phyloP scores from a whole-genome alignment of 306 rosid species.

The Dalbergia oliveri region DNA sequence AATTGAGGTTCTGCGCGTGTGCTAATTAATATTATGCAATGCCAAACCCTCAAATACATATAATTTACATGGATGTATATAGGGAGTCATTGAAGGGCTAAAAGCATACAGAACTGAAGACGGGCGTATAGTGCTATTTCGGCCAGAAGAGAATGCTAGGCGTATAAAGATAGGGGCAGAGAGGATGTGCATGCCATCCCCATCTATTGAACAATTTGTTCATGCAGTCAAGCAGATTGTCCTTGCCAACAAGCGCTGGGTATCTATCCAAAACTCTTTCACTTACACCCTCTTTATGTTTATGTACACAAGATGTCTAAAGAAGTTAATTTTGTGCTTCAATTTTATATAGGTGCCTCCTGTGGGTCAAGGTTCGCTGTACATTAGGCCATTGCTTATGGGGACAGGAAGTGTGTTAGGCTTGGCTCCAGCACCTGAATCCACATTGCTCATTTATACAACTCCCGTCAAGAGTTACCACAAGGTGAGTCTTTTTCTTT shows the following conservation, averaged over 20 bases:
- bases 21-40: not conserved
- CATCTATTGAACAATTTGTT: conserved; percentile 63
- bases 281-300: no score
- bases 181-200: conserved; percentile 74
- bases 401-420: conserved; percentile 68
- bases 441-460: conserved; percentile 59
- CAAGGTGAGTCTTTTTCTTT: conserved; percentile 47
- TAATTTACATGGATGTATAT: not conserved
- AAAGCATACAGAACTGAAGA: conserved; percentile 70
- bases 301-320: not conserved
- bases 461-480: conserved; percentile 63
- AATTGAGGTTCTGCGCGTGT: not conserved
- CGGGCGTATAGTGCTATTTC: conserved; percentile 58
- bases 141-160: conserved; percentile 68
- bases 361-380: conserved; percentile 65
- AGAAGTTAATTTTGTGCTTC: not conserved
- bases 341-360: conserved; percentile 66
- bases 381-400: conserved; percentile 73
- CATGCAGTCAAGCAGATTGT: conserved; percentile 66
- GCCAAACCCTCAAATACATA: no score
- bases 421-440: conserved; percentile 60
- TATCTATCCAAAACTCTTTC: conserved; percentile 23
- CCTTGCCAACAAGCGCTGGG: conserved; percentile 74
- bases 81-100: conserved; percentile 80
- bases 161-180: conserved; percentile 70